Evolutionary conservation across 2,329 filamentous ascomycete species (phyloP).

Genomic region (Colletotrichum chrysophilum): DNA sequence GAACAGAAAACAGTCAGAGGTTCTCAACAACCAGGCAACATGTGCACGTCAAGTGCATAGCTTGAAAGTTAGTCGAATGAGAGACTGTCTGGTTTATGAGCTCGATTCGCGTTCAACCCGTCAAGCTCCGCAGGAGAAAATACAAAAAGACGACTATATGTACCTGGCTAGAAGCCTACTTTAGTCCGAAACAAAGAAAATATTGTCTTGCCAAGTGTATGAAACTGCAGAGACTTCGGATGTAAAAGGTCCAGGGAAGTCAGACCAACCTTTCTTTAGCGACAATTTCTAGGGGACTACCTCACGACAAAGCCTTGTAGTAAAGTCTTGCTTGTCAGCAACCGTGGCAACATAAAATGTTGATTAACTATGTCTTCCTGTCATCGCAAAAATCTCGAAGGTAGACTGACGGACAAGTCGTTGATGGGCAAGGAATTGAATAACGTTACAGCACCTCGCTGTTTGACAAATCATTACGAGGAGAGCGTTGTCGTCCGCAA

Average conservation of each 20-base stretch:
- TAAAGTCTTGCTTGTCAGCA: background rate
- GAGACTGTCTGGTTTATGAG: background rate
- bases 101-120: background rate
- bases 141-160: background rate
- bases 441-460: background rate
- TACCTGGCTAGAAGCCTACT: background rate
- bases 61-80: background rate
- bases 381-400: accelerated
- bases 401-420: accelerated
- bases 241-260: background rate
- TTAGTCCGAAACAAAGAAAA: no score
- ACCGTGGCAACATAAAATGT: background rate
- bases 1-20: background rate
- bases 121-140: background rate
- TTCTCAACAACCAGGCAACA: background rate
- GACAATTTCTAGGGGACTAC: background rate
- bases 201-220: no score
- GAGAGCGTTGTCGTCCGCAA: background rate
- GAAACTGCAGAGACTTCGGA: no score
- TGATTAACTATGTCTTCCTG: background rate
- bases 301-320: background rate
- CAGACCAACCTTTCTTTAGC: background rate
- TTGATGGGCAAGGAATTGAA: background rate
- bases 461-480: background rate
- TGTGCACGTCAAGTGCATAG: background rate